Conservation (phyloP, 1,284 basidiomycete genomes). For the Tausonia pullulans region DNA sequence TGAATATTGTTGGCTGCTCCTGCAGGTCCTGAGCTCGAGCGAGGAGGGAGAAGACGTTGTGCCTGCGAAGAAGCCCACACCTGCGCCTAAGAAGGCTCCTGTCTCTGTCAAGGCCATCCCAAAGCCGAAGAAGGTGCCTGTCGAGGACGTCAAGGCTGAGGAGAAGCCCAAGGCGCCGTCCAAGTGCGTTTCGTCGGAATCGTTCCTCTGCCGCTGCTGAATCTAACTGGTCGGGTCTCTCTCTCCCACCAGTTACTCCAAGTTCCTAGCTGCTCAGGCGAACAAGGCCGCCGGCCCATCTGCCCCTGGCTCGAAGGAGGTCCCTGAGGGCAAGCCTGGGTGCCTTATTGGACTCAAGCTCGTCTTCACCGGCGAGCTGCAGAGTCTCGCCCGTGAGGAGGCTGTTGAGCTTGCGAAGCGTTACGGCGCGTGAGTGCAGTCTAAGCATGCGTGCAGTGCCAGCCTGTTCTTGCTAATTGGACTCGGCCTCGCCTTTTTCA, state of each 20-base stretch:
- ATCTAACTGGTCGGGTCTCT: too few relatives aligned
- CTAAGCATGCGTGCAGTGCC: background rate
- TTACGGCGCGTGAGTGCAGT: conserved; percentile 62
- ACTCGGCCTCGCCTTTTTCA: conserved; percentile 28
- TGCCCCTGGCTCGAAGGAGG: conserved; percentile 65
- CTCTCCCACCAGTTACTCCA: conserved; percentile 11
- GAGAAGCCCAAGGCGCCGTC: conserved; percentile 24
- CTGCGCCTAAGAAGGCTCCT: conserved; percentile 24
- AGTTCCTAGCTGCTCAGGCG: background rate
- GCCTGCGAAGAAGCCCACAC: conserved; percentile 19
- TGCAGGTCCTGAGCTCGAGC: background rate
- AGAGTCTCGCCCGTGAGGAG: conserved; percentile 77
- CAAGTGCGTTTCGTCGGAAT: background rate
- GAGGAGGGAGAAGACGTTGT: conserved; percentile 12
- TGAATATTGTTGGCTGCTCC: background rate
- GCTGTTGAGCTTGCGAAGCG: conserved; percentile 80
- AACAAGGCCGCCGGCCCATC: conserved; percentile 43
- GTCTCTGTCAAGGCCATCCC: conserved; percentile 18
- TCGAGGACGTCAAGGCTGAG: conserved; percentile 18
- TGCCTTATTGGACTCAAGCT: conserved; percentile 79
- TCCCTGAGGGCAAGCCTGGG: conserved; percentile 66
- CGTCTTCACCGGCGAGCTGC: conserved; percentile 91
- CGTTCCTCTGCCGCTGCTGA: conserved; percentile 10
- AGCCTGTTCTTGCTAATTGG: background rate
- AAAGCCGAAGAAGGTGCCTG: conserved; percentile 27